phyloP scores from a whole-genome alignment of 1,284 basidiomycete species.

The Fomitopsis pinicola region DNA sequence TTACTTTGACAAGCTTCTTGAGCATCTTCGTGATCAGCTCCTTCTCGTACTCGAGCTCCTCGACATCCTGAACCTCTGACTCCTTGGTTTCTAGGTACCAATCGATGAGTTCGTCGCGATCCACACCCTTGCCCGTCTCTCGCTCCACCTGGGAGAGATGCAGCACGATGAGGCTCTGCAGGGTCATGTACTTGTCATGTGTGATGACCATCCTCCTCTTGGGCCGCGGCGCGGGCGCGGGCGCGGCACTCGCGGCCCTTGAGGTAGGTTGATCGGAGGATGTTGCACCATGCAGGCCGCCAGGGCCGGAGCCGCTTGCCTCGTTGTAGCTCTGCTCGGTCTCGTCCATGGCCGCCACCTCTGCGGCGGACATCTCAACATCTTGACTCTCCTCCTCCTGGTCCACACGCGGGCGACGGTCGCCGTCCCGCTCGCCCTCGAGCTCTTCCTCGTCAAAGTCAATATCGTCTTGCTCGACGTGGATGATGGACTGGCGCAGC shows the following conservation, averaged over 20 bases:
- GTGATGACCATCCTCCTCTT: slow-evolving; percentile 89
- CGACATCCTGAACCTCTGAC: slow-evolving; percentile 76
- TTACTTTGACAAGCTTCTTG: slow-evolving; percentile 85
- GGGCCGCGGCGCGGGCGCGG: slow-evolving; percentile 27
- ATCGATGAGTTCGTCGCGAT: slow-evolving; percentile 88
- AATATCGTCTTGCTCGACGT: slow-evolving; percentile 98
- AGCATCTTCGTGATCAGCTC: slow-evolving; percentile 89
- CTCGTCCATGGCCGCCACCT: slow-evolving; percentile 54
- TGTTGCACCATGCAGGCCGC: slow-evolving; percentile 12
- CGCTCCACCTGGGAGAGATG: slow-evolving; percentile 80
- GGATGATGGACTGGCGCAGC: slow-evolving; percentile 95
- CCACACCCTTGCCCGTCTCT: slow-evolving; percentile 73
- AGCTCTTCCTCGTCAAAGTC: slow-evolving; percentile 94
- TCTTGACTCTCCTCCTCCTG: slow-evolving; percentile 49
- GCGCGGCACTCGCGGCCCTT: slow-evolving; percentile 31
- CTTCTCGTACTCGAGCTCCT: slow-evolving; percentile 90
- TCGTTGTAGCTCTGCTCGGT: slow-evolving; percentile 47
- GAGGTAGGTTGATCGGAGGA: slow-evolving; percentile 22
- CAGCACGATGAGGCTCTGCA: slow-evolving; percentile 86
- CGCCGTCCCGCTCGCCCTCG: slow-evolving; percentile 46
- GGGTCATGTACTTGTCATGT: slow-evolving; percentile 90
- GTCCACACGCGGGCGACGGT: slow-evolving; percentile 25
- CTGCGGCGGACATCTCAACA: slow-evolving; percentile 60
- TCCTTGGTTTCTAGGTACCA: slow-evolving; percentile 96
- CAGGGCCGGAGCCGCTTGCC: slow-evolving; percentile 34